Evolutionary conservation across 306 rosid genomes (phyloP).

Genomic region (Gillenia trifoliata): DNA sequence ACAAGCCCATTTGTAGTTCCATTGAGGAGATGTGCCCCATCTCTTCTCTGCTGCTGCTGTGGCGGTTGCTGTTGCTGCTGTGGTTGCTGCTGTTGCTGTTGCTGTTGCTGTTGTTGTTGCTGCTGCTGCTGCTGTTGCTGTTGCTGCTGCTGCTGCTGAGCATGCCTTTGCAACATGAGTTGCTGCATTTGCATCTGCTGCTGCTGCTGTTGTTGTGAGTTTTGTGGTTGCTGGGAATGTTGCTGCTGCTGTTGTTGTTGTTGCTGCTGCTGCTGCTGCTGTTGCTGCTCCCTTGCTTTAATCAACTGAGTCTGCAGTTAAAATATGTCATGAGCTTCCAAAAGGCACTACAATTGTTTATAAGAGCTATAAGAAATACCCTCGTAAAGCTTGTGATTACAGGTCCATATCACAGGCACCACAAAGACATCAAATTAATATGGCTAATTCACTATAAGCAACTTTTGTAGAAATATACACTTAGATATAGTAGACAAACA

Average conservation of each 20-base stretch:
- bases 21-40: constrained; percentile 76
- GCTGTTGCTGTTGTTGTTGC: constrained; percentile 58
- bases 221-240: constrained; percentile 24
- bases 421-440: not conserved
- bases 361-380: not conserved
- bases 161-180: constrained; percentile 52
- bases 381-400: not conserved
- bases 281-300: constrained; percentile 93
- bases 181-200: constrained; percentile 28
- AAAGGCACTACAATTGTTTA: constrained; percentile 1
- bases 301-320: constrained; percentile 70
- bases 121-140: constrained; percentile 40
- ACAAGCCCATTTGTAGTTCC: constrained; percentile 81
- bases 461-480: not conserved
- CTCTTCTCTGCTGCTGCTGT: constrained; percentile 79
- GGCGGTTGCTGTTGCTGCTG: constrained; percentile 45
- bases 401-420: constrained; percentile 1
- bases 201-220: constrained; percentile 53
- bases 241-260: constrained; percentile 53
- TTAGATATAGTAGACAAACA: not conserved
- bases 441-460: not conserved
- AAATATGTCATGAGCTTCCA: constrained; percentile 31
- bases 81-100: constrained; percentile 43
- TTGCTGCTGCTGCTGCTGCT: constrained; percentile 54
- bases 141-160: constrained; percentile 61